Evolutionary conservation across 108 stramenopile species (phyloP).

Genomic region (Stephanodiscus minutulus): DNA sequence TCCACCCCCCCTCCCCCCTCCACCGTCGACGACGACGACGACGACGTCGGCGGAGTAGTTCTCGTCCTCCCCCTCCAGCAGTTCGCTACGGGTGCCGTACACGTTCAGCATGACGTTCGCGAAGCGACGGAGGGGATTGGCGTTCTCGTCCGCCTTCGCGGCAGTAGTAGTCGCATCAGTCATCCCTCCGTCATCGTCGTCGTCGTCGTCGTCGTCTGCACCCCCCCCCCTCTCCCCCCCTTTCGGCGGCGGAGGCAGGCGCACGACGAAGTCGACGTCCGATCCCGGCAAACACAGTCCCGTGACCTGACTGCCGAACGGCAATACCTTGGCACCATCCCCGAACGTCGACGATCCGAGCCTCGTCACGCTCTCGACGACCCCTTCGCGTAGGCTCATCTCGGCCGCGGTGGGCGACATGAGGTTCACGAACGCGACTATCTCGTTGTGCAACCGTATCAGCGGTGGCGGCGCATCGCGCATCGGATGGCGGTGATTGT

Average conservation of each 20-base stretch:
- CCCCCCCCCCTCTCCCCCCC: slow-evolving; percentile 5
- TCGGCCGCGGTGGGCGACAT: slow-evolving; percentile 83
- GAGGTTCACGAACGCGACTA: slow-evolving; percentile 87
- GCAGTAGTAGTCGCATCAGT: too few relatives aligned
- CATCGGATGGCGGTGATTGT: slow-evolving; percentile 18
- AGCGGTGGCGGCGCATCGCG: slow-evolving; percentile 51
- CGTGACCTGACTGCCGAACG: slow-evolving; percentile 94
- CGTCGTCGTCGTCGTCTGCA: slow-evolving; percentile 15
- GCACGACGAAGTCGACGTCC: slow-evolving; percentile 84
- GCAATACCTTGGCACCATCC: slow-evolving; percentile 52
- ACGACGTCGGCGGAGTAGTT: not conserved
- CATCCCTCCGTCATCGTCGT: too few relatives aligned
- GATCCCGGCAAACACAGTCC: slow-evolving; percentile 85
- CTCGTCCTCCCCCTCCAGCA: slow-evolving; percentile 10
- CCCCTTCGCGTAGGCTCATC: slow-evolving; percentile 53
- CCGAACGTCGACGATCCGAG: slow-evolving; percentile 57
- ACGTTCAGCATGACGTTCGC: slow-evolving; percentile 60
- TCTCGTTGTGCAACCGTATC: slow-evolving; percentile 93
- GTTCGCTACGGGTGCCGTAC: slow-evolving; percentile 45
- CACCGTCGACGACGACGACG: not conserved
- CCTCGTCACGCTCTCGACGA: slow-evolving; percentile 54
- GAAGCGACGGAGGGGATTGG: slow-evolving; percentile 61
- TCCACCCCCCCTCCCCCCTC: slow-evolving; percentile 16
- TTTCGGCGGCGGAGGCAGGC: slow-evolving; percentile 12
- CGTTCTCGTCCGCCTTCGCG: not conserved